phyloP scores from a whole-genome alignment of 1,284 basidiomycete genomes.

The Crucibulum parvulum region DNA sequence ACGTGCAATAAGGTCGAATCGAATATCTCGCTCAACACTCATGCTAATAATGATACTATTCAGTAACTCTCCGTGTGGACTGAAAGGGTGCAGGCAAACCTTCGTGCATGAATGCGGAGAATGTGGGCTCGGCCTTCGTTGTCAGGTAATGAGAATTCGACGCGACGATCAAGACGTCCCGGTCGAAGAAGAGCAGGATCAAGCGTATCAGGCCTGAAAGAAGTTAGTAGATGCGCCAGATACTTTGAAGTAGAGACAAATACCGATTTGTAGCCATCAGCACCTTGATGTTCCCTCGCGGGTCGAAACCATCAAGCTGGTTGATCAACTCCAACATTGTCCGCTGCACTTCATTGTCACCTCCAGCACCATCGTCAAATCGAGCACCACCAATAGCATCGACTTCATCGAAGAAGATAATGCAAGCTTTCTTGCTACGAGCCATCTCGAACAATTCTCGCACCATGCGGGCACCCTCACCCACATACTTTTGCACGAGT shows the following conservation, averaged over 20 bases:
- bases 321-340: slow-evolving; percentile 99
- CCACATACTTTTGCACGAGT: slow-evolving; percentile 99
- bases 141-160: slow-evolving; percentile 97
- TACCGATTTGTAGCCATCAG: slow-evolving; percentile 98
- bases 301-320: slow-evolving; percentile 98
- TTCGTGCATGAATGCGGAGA: slow-evolving; percentile 95
- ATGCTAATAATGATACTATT: slow-evolving; percentile 63
- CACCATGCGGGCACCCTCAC: slow-evolving; percentile 99
- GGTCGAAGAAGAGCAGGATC: slow-evolving; percentile 97
- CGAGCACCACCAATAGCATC: slow-evolving; percentile 99
- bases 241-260: not conserved
- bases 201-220: slow-evolving; percentile 90
- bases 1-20: slow-evolving; percentile 97
- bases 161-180: slow-evolving; percentile 93
- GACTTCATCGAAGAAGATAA: slow-evolving; percentile 99
- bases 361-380: slow-evolving; percentile 98
- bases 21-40: slow-evolving; percentile 97
- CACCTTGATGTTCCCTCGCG: slow-evolving; percentile 99
- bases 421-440: slow-evolving; percentile 98
- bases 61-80: slow-evolving; percentile 1
- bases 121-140: slow-evolving; percentile 98
- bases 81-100: slow-evolving; percentile 49
- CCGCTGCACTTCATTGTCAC: slow-evolving; percentile 99
- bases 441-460: slow-evolving; percentile 99
- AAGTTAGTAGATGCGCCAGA: slow-evolving; percentile 5